Evolutionary conservation across 768 basidiomycete species (phyloP).

Genomic region (Lepiota brunneoincarnata): DNA sequence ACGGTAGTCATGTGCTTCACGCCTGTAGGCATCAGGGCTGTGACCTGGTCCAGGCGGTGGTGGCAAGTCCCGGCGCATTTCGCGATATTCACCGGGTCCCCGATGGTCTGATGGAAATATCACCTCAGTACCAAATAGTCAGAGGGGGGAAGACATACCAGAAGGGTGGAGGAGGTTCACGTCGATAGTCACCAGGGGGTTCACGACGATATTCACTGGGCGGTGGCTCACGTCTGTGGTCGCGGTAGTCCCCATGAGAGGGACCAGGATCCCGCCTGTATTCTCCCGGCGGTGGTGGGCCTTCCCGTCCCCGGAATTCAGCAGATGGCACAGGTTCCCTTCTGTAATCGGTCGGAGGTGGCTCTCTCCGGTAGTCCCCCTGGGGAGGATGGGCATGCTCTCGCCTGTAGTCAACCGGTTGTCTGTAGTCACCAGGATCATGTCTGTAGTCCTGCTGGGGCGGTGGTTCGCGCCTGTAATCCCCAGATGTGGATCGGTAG

Average conservation of each 20-base stretch:
- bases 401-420: background rate
- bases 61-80: constrained; percentile 4
- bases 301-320: constrained; percentile 3
- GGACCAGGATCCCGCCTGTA: constrained; percentile 8
- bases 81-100: constrained; percentile 5
- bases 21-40: constrained; percentile 9
- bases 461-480: constrained; percentile 7
- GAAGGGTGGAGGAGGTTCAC: constrained; percentile 1
- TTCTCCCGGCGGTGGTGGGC: background rate
- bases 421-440: background rate
- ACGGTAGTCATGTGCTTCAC: constrained; percentile 6
- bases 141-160: background rate
- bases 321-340: background rate
- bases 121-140: background rate
- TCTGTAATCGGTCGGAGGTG: background rate
- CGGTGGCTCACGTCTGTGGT: constrained; percentile 10
- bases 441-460: background rate
- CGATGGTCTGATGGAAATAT: constrained; percentile 1
- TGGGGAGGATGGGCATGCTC: background rate
- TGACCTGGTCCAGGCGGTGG: constrained; percentile 8
- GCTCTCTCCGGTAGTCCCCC: background rate
- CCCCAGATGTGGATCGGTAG: background rate
- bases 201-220: constrained; percentile 10
- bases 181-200: constrained; percentile 7
- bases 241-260: constrained; percentile 6